Percentiles rank a stretch among this genome's conserved stretches.
These are phyloP conservation scores for Alternaria postmessia DNA, from an alignment of 2,329 filamentous ascomycete genomes.

Conservation along the genomic window DNA sequence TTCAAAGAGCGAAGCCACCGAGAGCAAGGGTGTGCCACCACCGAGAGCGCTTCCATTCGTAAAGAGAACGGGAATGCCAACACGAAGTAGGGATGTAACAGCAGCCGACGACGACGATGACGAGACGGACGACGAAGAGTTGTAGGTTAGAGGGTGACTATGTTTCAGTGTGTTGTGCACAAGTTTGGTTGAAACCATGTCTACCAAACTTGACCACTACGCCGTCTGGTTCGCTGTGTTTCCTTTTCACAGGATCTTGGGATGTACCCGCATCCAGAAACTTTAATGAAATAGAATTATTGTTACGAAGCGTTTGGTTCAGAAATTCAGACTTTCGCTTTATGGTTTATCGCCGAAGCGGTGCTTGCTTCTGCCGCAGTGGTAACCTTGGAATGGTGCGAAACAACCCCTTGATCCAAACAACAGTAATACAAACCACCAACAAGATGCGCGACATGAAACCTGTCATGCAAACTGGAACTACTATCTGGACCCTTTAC, in stretches of 20 bases:
- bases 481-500: background rate
- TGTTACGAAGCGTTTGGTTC: background rate
- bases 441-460: background rate
- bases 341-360: background rate
- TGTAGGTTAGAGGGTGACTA: slow-evolving; percentile 21
- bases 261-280: background rate
- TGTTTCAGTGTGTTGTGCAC: background rate
- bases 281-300: background rate
- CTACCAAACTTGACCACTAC: background rate
- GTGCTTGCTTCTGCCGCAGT: slow-evolving; percentile 3
- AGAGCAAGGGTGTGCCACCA: slow-evolving; percentile 38
- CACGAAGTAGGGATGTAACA: background rate
- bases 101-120: slow-evolving; percentile 34
- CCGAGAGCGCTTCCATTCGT: slow-evolving; percentile 48
- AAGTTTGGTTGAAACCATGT: background rate
- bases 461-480: background rate
- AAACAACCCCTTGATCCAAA: background rate
- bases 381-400: background rate
- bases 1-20: background rate
- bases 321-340: background rate
- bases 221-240: background rate
- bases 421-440: background rate
- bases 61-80: slow-evolving; percentile 9
- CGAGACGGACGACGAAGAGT: slow-evolving; percentile 50
- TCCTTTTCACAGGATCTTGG: background rate